phyloP scores from a whole-genome alignment of 2,329 filamentous ascomycete species.

The Graphium sp. region DNA sequence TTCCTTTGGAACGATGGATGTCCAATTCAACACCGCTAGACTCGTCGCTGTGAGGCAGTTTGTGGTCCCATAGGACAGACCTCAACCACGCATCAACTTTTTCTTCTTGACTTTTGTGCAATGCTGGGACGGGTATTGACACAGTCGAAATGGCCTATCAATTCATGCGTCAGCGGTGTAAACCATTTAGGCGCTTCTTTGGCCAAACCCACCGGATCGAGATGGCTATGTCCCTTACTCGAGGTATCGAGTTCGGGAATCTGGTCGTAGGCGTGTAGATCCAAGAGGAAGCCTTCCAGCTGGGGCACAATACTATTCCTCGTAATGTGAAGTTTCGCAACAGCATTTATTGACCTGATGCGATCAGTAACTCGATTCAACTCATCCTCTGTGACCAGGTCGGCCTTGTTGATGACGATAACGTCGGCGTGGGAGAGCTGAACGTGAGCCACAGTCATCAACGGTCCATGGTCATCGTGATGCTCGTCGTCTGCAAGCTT shows the following conservation, averaged over 20 bases:
- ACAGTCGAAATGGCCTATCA: conserved; percentile 67
- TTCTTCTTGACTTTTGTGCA: conserved; percentile 39
- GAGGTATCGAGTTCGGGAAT: conserved; percentile 57
- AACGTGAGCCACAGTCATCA: conserved; percentile 83
- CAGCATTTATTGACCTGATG: conserved; percentile 71
- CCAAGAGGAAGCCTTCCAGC: conserved; percentile 72
- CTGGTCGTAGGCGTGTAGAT: conserved; percentile 83
- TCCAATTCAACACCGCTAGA: no score
- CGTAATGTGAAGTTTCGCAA: conserved; percentile 73
- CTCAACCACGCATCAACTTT: conserved; percentile 68
- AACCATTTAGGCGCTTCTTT: background rate
- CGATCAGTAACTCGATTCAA: conserved; percentile 53
- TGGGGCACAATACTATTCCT: conserved; percentile 63
- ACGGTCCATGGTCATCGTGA: conserved; percentile 38
- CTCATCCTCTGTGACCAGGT: conserved; percentile 58
- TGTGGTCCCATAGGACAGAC: conserved; percentile 67
- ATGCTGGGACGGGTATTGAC: conserved; percentile 46
- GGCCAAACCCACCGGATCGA: conserved; percentile 54
- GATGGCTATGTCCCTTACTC: conserved; percentile 70
- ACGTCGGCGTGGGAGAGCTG: conserved; percentile 97
- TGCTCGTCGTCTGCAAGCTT: conserved; percentile 34
- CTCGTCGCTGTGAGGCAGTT: conserved; percentile 28
- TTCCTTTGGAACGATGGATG: conserved; percentile 77
- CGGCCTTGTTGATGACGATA: conserved; percentile 83
- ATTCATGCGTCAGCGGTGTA: conserved; percentile 7